Evolutionary conservation across 1,284 basidiomycete genomes (phyloP), one percentile per base, ranked within the genome.

Genomic region (Tausonia pullulans): DNA sequence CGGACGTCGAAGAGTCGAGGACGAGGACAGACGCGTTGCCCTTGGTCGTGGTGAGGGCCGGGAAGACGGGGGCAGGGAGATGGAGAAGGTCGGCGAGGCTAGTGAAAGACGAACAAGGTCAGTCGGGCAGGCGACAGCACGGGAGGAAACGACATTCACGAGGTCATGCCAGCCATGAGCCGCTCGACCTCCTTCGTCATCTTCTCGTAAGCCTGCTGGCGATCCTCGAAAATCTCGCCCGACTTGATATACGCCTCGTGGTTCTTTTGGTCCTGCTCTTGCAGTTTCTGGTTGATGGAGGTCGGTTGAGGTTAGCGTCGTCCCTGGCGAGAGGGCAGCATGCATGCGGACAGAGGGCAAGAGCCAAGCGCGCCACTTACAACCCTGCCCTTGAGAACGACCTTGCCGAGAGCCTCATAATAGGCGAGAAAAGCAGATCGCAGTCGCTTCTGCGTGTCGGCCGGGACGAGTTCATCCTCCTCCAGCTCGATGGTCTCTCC

Each of bases 171-270:
- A 11, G 86, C 79, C 56, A 92, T 82, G 14, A 97, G 78, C 67
- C 93, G 90, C 77, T 98, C 95, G 71, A 97, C 96, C 48, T 85
- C 83, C 74, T 90, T 93, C 11, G 92, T 91, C 88, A 97, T 94
- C 78, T 92, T 94, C 78, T 99, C 96, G 74, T 98, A 98, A 11
- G 88, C 90, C 75, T 98, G 93, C 74, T 98, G 93, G 16, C 96
- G 85, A 76, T 99, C 96, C 74, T 99, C 96, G 70, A 99, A 98
- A 69, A 99, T 97, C 77, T 98, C 94, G 40, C 95, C 95, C 0
- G 92, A 97, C 50, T 91, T 88, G 71, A 98, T 98, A 74, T 98
- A 98, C 65, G 95, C 96, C 78, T 98, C 95, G 72, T 97, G 94
- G 70, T 98, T 98, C 60, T 87, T 83, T 69, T 87, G 85, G 74